Conservation (phyloP, 2,329 filamentous ascomycete genomes). For the Ophiostoma sp. region DNA sequence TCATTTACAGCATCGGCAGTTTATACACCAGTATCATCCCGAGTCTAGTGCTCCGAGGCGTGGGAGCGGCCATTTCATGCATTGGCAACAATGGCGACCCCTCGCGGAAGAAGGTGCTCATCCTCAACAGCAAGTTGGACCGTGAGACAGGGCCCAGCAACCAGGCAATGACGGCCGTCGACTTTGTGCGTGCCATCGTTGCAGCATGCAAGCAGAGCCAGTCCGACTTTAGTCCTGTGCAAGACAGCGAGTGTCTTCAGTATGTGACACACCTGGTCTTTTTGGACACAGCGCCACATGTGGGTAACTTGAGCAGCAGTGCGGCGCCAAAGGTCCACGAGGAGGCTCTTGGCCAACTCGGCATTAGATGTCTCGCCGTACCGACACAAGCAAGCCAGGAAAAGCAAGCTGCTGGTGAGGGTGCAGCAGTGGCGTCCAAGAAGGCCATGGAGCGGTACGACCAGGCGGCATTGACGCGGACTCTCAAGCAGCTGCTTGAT, state of each 20-base stretch:
- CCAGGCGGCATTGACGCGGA: slow-evolving; percentile 17
- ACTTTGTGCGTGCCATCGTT: slow-evolving; percentile 80
- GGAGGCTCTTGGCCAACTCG: slow-evolving; percentile 60
- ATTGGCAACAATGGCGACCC: slow-evolving; percentile 29
- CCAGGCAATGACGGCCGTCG: slow-evolving; percentile 67
- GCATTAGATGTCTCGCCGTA: slow-evolving; percentile 74
- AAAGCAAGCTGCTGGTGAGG: slow-evolving; percentile 35
- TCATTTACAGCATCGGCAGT: slow-evolving; percentile 92
- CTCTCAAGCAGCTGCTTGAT: slow-evolving; percentile 15
- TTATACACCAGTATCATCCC: slow-evolving; percentile 89
- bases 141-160: slow-evolving; percentile 77
- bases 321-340: slow-evolving; percentile 65
- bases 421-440: background rate
- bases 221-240: slow-evolving; percentile 42
- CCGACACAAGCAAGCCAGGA: slow-evolving; percentile 59
- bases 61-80: slow-evolving; percentile 64
- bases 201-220: slow-evolving; percentile 71
- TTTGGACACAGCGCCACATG: slow-evolving; percentile 57
- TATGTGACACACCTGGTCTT: slow-evolving; percentile 87
- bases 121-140: slow-evolving; percentile 81
- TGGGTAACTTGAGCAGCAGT: slow-evolving; percentile 42
- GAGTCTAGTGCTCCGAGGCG: slow-evolving; percentile 72
- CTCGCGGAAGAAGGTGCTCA: slow-evolving; percentile 69
- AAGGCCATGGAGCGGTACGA: slow-evolving; percentile 21
- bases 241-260: slow-evolving; percentile 52